Conservation (phyloP, 495 filamentous ascomycete genomes). For the Coniosporium apollinis region DNA sequence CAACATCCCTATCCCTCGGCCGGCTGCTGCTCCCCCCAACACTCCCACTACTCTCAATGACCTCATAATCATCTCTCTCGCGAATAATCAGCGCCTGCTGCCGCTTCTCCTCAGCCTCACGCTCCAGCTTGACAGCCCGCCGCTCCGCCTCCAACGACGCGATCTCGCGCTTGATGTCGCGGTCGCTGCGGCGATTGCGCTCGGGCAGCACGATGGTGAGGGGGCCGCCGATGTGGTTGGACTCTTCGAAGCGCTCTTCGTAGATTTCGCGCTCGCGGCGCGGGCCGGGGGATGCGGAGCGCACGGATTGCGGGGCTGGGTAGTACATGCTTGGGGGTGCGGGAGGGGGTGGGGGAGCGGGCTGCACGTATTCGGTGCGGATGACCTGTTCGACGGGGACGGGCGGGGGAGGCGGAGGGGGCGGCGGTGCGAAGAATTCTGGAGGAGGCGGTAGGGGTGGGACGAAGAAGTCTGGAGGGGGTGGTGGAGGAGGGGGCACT, state of each 20-base stretch:
- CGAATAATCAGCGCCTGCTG: slow-evolving; percentile 28
- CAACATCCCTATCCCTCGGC: slow-evolving; percentile 37
- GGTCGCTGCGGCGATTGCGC: slow-evolving; percentile 27
- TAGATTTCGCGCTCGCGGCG: slow-evolving; percentile 19
- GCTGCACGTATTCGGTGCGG: slow-evolving; percentile 14
- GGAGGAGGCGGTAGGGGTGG: slow-evolving; percentile 18
- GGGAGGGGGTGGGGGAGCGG: slow-evolving; percentile 2
- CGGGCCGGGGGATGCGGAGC: slow-evolving; percentile 13
- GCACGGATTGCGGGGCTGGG: slow-evolving; percentile 6
- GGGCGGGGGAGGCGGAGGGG: slow-evolving; percentile 20
- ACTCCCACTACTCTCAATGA: slow-evolving; percentile 18
- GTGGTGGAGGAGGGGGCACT: slow-evolving; percentile 20
- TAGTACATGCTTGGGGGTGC: slow-evolving; percentile 10
- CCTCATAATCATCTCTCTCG: slow-evolving; percentile 32
- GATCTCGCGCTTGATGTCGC: slow-evolving; percentile 43
- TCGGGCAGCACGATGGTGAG: slow-evolving; percentile 33
- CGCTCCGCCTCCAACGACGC: slow-evolving; percentile 36
- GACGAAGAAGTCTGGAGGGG: slow-evolving; percentile 25
- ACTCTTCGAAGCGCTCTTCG: slow-evolving; percentile 27
- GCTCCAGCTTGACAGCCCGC: slow-evolving; percentile 24
- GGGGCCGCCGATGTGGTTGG: slow-evolving; percentile 27
- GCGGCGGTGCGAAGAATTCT: slow-evolving; percentile 16
- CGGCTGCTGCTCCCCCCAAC: slow-evolving; percentile 7
- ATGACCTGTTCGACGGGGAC: slow-evolving; percentile 17
- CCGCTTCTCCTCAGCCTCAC: slow-evolving; percentile 26